Percentiles rank a stretch among this genome's conserved stretches.
Evolutionary conservation across 1,284 basidiomycete genomes (phyloP).

Genomic region (Cutaneotrichosporon dermatis): DNA sequence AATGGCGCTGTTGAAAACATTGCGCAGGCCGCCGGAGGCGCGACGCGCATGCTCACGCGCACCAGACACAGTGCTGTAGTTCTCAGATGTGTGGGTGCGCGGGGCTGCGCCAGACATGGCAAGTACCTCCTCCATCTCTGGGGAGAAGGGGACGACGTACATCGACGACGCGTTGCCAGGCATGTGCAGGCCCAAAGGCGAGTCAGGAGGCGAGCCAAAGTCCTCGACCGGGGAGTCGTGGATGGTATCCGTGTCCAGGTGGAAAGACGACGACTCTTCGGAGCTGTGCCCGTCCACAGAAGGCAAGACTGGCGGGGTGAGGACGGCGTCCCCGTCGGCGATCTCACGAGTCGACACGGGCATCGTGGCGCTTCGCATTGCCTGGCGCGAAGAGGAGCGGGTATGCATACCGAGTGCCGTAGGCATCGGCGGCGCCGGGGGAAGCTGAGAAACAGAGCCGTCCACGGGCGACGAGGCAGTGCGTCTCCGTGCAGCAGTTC

Average conservation of each 20-base stretch:
- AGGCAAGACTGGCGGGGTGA: background rate
- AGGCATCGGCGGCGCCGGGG: background rate
- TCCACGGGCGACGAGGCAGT: background rate
- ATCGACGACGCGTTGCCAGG: background rate
- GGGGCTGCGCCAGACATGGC: background rate
- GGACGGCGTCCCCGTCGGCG: background rate
- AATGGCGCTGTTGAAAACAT: background rate
- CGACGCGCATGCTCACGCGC: slow-evolving; percentile 2
- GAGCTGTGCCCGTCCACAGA: background rate
- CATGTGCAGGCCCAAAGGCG: slow-evolving; percentile 1
- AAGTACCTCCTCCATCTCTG: background rate
- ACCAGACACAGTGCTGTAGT: background rate
- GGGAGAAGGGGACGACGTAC: slow-evolving; percentile 3
- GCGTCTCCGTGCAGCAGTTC: background rate
- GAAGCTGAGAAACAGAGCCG: background rate
- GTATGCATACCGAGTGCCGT: background rate
- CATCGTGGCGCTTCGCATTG: background rate
- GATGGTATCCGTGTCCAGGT: background rate
- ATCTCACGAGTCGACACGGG: background rate
- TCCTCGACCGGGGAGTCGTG: background rate
- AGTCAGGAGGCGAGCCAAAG: slow-evolving; percentile 3
- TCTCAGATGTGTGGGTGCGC: background rate
- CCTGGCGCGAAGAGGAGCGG: background rate
- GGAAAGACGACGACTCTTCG: background rate
- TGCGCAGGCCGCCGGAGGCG: background rate